phyloP scores from a whole-genome alignment of 1,139 yeast genomes.

The Sporopachydermia cereana region DNA sequence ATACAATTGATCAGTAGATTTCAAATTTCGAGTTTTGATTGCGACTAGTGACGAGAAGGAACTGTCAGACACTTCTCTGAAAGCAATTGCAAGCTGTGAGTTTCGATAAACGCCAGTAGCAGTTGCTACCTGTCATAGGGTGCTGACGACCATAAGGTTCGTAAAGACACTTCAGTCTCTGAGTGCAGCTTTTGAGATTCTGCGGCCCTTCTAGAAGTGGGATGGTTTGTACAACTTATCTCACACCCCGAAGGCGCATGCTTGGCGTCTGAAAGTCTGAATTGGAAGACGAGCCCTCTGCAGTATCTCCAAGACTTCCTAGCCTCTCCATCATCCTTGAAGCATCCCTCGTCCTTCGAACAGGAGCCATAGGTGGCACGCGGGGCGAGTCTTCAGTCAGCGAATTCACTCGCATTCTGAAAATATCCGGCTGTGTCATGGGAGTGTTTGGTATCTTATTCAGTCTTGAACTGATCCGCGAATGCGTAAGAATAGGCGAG shows the following conservation, averaged over 20 bases:
- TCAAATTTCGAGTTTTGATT: too few species aligned
- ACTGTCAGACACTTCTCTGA: too few species aligned
- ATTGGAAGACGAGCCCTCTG: not conserved
- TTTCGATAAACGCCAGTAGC: too few species aligned
- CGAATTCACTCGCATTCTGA: not conserved
- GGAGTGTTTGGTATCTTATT: not conserved
- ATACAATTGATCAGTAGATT: too few species aligned
- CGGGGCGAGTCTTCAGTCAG: not conserved
- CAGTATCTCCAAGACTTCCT: not conserved
- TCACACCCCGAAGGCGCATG: not conserved
- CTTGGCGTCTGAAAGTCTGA: conserved; percentile 1
- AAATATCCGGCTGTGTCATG: not conserved
- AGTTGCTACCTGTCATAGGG: too few species aligned
- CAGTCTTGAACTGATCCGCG: not conserved
- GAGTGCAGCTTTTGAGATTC: too few species aligned
- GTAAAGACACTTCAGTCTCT: too few species aligned
- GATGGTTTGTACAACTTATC: too few species aligned
- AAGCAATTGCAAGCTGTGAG: too few species aligned
- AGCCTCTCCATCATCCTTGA: not conserved
- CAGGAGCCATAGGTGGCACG: conserved; percentile 3
- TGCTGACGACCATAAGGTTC: too few species aligned
- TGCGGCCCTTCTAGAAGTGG: too few species aligned
- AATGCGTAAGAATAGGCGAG: not conserved
- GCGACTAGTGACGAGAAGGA: too few species aligned
- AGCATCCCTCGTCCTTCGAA: not conserved